Percentiles rank a stretch among this genome's conserved stretches.
Conservation (phyloP, 169 alveolate genomes). For the Cryptosporidium bovis region DNA sequence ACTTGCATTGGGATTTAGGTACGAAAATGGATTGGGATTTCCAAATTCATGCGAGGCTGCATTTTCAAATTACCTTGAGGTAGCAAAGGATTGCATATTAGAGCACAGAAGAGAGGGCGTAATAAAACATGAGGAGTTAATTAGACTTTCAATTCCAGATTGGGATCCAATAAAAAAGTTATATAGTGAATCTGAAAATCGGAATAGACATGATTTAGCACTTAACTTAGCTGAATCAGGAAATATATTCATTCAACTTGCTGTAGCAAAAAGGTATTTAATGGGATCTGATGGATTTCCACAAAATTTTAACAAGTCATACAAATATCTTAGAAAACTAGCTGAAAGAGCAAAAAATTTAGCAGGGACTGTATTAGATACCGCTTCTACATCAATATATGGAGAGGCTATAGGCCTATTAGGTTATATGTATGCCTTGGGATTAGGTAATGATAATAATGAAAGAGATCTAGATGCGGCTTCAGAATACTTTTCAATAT, state of each 20-base stretch:
- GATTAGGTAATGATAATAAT: conserved; percentile 13
- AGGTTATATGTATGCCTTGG: conserved; percentile 70
- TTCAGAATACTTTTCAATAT: conserved; percentile 49
- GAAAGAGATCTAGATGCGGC: conserved; percentile 36
- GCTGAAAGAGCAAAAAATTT: conserved; percentile 42
- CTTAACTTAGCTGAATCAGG: conserved; percentile 62
- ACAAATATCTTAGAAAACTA: conserved; percentile 45
- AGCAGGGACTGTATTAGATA: conserved; percentile 50
- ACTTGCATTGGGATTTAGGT: conserved; percentile 47
- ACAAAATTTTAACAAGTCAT: conserved; percentile 28
- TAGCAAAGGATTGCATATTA: conserved; percentile 12
- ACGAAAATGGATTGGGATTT: conserved; percentile 61
- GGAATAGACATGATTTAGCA: conserved; percentile 60
- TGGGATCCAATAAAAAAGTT: conserved; percentile 64
- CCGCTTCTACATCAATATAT: conserved; percentile 24
- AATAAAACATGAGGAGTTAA: conserved; percentile 16
- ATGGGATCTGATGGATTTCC: conserved; percentile 58
- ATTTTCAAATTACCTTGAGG: conserved; percentile 30
- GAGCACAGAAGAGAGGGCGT: conserved; percentile 15
- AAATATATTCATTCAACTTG: conserved; percentile 41
- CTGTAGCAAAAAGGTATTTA: conserved; percentile 61
- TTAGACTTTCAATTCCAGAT: conserved; percentile 58
- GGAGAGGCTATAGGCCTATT: conserved; percentile 68
- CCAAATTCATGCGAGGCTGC: conserved; percentile 55
- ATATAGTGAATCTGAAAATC: conserved; percentile 7